Conservation (phyloP, 2,329 filamentous ascomycete species). For the Zasmidium angulare region DNA sequence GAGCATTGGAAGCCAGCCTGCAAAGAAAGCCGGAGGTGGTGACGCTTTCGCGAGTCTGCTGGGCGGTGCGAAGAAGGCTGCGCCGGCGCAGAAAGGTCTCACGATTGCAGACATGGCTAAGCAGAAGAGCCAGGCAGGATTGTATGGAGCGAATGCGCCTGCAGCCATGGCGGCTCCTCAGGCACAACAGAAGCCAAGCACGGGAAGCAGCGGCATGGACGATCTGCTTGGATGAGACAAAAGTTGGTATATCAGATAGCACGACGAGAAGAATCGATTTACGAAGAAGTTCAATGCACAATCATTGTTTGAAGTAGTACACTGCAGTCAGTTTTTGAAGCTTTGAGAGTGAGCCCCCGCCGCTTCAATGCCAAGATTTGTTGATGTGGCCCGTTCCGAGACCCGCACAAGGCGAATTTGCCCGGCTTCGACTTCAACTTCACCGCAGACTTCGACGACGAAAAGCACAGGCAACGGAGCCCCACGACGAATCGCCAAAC, state of each 20-base stretch:
- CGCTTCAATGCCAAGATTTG: conserved; percentile 1
- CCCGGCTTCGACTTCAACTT: not conserved
- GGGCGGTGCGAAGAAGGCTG: conserved; percentile 59
- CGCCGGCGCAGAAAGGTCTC: conserved; percentile 64
- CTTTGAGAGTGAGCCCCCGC: not conserved
- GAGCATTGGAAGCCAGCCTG: conserved; percentile 39
- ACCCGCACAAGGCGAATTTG: not conserved
- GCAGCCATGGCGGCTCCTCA: conserved; percentile 18
- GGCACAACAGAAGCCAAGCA: conserved; percentile 25
- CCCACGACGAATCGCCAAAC: conserved; percentile 13
- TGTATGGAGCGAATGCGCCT: conserved; percentile 75
- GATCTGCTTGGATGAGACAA: conserved; percentile 46
- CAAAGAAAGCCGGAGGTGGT: conserved; percentile 54
- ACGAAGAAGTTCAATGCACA: not conserved
- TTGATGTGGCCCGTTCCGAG: too few relatives aligned
- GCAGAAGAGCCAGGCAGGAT: conserved; percentile 90
- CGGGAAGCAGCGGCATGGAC: conserved; percentile 36
- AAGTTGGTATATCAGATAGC: conserved; percentile 11
- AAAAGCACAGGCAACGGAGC: conserved; percentile 19
- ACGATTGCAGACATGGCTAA: conserved; percentile 95
- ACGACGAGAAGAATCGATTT: too few relatives aligned
- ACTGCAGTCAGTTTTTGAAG: too few relatives aligned
- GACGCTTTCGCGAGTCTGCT: conserved; percentile 92
- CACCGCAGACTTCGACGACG: not conserved
- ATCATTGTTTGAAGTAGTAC: not conserved